These are phyloP conservation scores for Geotrichum carabidarum DNA, from an alignment of 1,139 yeast genomes.

Conservation along the genomic window DNA sequence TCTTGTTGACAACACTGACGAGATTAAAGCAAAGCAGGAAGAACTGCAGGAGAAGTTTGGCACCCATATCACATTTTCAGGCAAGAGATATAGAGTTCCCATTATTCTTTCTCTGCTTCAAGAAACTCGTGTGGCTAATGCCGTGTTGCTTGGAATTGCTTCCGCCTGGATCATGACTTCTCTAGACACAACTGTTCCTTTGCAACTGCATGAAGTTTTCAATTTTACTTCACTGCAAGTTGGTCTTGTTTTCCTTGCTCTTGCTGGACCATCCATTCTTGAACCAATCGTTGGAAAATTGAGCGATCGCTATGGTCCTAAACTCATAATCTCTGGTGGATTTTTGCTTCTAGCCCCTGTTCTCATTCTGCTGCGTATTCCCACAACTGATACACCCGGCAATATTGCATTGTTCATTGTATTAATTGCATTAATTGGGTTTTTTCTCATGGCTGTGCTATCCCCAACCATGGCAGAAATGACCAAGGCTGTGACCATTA, in stretches of 20 bases:
- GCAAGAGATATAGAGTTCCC: conserved; percentile 22
- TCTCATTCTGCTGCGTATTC: conserved; percentile 33
- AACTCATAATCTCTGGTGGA: conserved; percentile 30
- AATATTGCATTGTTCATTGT: conserved; percentile 34
- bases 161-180: conserved; percentile 35
- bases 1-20: conserved; percentile 1
- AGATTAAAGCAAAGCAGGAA: not conserved
- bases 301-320: conserved; percentile 35
- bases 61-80: conserved; percentile 4
- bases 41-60: conserved; percentile 14
- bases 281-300: conserved; percentile 36
- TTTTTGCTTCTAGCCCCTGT: conserved; percentile 28
- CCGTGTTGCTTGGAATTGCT: conserved; percentile 30
- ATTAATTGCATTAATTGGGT: conserved; percentile 32
- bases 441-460: conserved; percentile 27
- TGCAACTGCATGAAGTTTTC: conserved; percentile 34
- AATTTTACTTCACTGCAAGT: conserved; percentile 33
- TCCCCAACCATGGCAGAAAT: conserved; percentile 36
- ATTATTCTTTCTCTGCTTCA: conserved; percentile 24
- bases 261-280: conserved; percentile 34
- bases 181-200: conserved; percentile 36
- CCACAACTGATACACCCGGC: conserved; percentile 27
- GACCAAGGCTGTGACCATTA: conserved; percentile 27
- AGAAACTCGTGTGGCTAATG: conserved; percentile 28
- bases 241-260: conserved; percentile 35